These are phyloP conservation scores for Entoloma clypeatum DNA, from an alignment of 1,284 basidiomycete genomes.

Conservation along the genomic window DNA sequence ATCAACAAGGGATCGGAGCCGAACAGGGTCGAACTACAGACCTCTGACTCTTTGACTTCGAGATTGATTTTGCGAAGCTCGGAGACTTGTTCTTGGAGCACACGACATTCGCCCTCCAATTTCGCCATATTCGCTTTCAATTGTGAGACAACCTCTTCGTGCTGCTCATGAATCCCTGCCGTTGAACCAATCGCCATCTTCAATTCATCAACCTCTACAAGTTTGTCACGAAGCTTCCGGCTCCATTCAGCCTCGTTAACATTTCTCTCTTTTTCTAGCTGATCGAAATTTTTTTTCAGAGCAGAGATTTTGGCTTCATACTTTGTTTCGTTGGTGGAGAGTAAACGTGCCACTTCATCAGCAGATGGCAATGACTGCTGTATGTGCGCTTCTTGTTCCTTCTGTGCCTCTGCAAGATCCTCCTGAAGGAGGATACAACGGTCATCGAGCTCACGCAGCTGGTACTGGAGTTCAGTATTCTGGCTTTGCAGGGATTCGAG, in stretches of 20 bases:
- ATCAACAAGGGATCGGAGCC: neutral
- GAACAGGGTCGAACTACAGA: constrained; percentile 27
- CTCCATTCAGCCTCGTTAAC: constrained; percentile 86
- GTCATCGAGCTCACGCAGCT: constrained; percentile 76
- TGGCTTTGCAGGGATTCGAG: constrained; percentile 72
- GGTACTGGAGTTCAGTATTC: constrained; percentile 81
- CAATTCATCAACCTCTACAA: constrained; percentile 74
- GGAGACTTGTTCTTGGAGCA: constrained; percentile 42
- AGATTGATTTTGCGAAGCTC: constrained; percentile 49
- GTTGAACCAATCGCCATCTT: constrained; percentile 55
- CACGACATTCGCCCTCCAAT: constrained; percentile 46
- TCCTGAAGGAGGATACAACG: constrained; percentile 68
- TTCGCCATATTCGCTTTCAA: constrained; percentile 54
- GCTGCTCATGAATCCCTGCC: constrained; percentile 52
- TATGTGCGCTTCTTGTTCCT: constrained; percentile 48
- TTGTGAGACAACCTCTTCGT: constrained; percentile 51
- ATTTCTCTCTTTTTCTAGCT: constrained; percentile 67
- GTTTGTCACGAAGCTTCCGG: constrained; percentile 69
- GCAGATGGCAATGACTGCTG: constrained; percentile 49
- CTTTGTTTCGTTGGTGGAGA: constrained; percentile 74
- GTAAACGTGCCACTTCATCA: constrained; percentile 70
- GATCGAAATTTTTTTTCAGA: constrained; percentile 52
- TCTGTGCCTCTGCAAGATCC: constrained; percentile 62
- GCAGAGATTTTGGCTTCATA: constrained; percentile 75
- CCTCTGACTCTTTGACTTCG: constrained; percentile 56